Base-by-base conservation (phyloP, 2,329 filamentous ascomycete species). In the Diplodia corticola region DNA sequence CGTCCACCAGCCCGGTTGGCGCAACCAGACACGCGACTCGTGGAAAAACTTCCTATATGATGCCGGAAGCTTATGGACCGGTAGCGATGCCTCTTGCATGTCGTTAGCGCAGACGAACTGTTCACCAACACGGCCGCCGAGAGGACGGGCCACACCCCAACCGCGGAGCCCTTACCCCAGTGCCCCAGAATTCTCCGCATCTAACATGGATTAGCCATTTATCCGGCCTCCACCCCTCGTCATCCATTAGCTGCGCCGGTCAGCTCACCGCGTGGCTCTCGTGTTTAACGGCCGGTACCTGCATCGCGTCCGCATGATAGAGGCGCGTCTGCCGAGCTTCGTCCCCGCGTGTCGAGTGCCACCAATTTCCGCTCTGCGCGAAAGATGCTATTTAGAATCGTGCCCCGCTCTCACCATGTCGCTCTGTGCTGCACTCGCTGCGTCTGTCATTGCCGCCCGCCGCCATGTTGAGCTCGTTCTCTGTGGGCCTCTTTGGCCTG, bases 171-270 rank as follows among this genome's bases (percentile, higher is more conserved):
- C 10, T 22, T 40, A 30, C 5, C 53, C 24, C 24, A 46, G 37
- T 49, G 30, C 57, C 57, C 57, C 57, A 61, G 40, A 35, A 50
- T 49, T 61, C 57, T 49, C 57, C 57, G 28, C 57, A 61, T 49
- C 17, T 40, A 60, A 30, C 57, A 35, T 13, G 57, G 57, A 24
- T 61, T 26, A 24, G n/a, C 10, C 40, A 35, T 35, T 60, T 61
- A 61, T 28, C 57, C 57, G 57, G 57, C n/a, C 15, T 13, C 12
- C 44, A 28, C 7, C 15, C 40, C 12, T 46, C 37, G 55, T 60
- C 55, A 60, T 61, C 28, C 17, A 49, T 49, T n/a, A 33, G 55
- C 55, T 33, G 37, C 33, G 10, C 37, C 22, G 40, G 57, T 35
- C 57, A 61, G 40, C 57, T 20, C 57, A 61, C 57, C 57, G 57